Evolutionary conservation across 352 stramenopile genomes (phyloP), one percentile per base, ranked within the genome.

Genomic region (Pythium oligandrum): DNA sequence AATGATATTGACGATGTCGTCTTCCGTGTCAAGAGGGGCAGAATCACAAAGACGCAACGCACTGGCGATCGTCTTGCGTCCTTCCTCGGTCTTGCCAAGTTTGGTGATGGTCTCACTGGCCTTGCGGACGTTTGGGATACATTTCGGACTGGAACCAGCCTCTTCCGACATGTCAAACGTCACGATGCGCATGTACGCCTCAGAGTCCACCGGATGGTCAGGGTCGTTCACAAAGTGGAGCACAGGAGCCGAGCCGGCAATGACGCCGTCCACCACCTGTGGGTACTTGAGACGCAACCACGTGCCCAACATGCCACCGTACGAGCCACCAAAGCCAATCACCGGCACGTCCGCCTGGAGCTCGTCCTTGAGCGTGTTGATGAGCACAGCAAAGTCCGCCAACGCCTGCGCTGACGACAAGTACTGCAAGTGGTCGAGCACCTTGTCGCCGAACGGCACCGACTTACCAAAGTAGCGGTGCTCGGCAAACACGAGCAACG

Each of bases 371-470:
- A 91, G 45, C 11, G 54, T 30, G 12, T 77, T 48, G 6, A 93
- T 59, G 6, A 93, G 55, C 55, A 75, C 64, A 0, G 76, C 71
- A 56, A 80, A 90, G 61, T 96, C 87, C 0, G 78, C 83, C 2
- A 96, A 58, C 17, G 75, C 65, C 66, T 98, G 93, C 17, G 93
- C 76, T 0, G 81, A 85, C 4, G 79, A 87, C 8, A 95, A 64
- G 48, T 85, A 97, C 37, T 82, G 52, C 65, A 90, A 70, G 59
- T 83, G 66, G n/a, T 81, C 53, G 47, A 73, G 44, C 30, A 78
- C 66, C 3, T 70, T 66, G 39, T 81, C 63, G 17, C 62, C 62
- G 46, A 81, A 86, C 4, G 83, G 78, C 0, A 89, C 55, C n/a
- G 75, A 88, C 49, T 84, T 72, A 54, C 80, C 80, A 56, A 90